Base-by-base conservation (phyloP, 2,329 filamentous ascomycete species). In the Pyrenophora teres region DNA sequence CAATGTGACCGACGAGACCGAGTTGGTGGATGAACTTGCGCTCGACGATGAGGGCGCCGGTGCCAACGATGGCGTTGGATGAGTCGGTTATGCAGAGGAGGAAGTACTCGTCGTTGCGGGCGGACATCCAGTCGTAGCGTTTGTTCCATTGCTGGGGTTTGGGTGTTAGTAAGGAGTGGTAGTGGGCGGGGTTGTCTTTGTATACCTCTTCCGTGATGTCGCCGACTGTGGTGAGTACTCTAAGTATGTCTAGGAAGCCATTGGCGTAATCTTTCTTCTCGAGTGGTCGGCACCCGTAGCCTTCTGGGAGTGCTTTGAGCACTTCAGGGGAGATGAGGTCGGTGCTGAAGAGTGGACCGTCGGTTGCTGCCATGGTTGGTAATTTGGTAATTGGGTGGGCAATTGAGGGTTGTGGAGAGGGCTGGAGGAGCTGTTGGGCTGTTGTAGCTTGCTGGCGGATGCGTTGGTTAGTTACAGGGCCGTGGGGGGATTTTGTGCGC, bases 141-240 rank as follows among this genome's bases (percentile, higher is more conserved):
- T 88, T 81, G 64, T 86, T 82, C 80, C 93, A 97, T 54, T 67
- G 63, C 54, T 56, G 21, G 6, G 4, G 18, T 32, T 10, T 3
- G 27, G n/a, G 32, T 16, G 18, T 33, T 31, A 8, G 19, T 35
- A 18, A 12, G 2, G 27, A 15, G 30, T 9, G 15, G 10, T 6
- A n/a, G 4, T 18, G 6, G 3, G 8, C 12, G 13, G 15, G 23
- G 41, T 10, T 19, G 23, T 37, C 15, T 21, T 21, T 21, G 19
- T 8, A 13, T 62, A 85, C 81, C 53, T 85, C 83, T 71, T 89
- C 83, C 40, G 81, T 83, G 62, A 97, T 87, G 55, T 97, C 91
- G 58, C 94, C 94, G 19, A 97, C 93, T 6, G 90, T 94, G 2
- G 94, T 97, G 66, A 99, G 81, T 32, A 97, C 92, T 39, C 91